phyloP scores from a whole-genome alignment of 257 asterid genomes.

The Ilex aquifolium region DNA sequence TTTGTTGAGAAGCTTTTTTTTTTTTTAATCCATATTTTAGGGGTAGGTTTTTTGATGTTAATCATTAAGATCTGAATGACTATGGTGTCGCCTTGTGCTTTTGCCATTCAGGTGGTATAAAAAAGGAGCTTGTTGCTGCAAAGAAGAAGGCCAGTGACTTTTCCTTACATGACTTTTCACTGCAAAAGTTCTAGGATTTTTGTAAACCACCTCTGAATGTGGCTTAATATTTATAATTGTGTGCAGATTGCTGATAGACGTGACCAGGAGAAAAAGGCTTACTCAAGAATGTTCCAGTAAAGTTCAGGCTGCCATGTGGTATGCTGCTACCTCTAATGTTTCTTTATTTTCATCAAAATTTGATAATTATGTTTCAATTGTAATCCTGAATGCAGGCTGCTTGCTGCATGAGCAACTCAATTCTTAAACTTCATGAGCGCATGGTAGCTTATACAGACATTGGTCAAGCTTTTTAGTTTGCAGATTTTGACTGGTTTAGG shows the following conservation, averaged over 20 bases:
- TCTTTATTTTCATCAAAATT: too few relatives aligned
- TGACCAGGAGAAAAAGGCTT: conserved; percentile 52
- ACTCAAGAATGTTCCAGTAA: conserved; percentile 63
- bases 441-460: too few relatives aligned
- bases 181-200: background rate
- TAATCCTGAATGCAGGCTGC: too few relatives aligned
- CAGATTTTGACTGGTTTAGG: too few relatives aligned
- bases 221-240: background rate
- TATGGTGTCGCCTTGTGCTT: background rate
- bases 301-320: conserved; percentile 17
- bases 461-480: too few relatives aligned
- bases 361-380: too few relatives aligned
- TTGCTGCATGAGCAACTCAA: too few relatives aligned
- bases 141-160: conserved; percentile 54
- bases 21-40: too few relatives aligned
- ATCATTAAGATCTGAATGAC: too few relatives aligned
- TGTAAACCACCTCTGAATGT: background rate
- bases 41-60: too few relatives aligned
- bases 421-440: too few relatives aligned
- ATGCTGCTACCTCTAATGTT: conserved; percentile 2
- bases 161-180: background rate
- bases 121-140: conserved; percentile 61
- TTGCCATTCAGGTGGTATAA: conserved; percentile 44
- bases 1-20: too few relatives aligned
- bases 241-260: conserved; percentile 61